Base-by-base conservation (phyloP, 768 basidiomycete species). In the Paxillus involutus region DNA sequence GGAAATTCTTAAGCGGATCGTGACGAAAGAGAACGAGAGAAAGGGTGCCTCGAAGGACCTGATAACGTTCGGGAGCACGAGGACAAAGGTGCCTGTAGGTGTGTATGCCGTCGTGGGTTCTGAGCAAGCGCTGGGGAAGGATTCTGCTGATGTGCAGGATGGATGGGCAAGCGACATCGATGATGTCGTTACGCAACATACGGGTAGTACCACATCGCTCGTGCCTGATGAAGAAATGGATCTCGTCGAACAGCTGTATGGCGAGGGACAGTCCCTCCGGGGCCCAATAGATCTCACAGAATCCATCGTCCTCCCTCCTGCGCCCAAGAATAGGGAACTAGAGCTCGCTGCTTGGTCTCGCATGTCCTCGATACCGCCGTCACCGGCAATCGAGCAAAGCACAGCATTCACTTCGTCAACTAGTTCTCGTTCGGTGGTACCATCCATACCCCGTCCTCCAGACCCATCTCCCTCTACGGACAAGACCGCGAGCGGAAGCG, bases 161-260 rank as follows among this genome's bases (percentile, higher is more conserved):
- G 59, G 54, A 44, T 57, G 24, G 8, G 9, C 41, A 10, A 35
- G 12, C 35, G 35, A 14, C 5, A 40, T 47, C 16, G 17, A 54
- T 36, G 47, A 55, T 51, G 30, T 36, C 2, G 56, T 66, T 39
- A 63, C 65, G 8, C 61, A 63, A 56, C 59, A 57, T 47, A 53
- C 59, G 33, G 58, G 59, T 47, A 49, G 63, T 65, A 44, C 60
- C 35, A 19, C 48, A 60, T 49, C 64, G 14, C 53, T 59, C 24
- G 24, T 52, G 46, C 61, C 68, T 12, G 85, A 89, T 26, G 94
- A 95, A 71, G 96, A 99, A 73, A 86, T 99, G 59, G 97, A 99
- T 69, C 79, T 99, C 6, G 93, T 98, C 4, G 97, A 99, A 66
- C 97, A 99, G 67, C 73, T 98, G 0, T 98, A 94, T 59, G 96